Conservation (phyloP, 257 asterid genomes). For the Lycium barbarum region DNA sequence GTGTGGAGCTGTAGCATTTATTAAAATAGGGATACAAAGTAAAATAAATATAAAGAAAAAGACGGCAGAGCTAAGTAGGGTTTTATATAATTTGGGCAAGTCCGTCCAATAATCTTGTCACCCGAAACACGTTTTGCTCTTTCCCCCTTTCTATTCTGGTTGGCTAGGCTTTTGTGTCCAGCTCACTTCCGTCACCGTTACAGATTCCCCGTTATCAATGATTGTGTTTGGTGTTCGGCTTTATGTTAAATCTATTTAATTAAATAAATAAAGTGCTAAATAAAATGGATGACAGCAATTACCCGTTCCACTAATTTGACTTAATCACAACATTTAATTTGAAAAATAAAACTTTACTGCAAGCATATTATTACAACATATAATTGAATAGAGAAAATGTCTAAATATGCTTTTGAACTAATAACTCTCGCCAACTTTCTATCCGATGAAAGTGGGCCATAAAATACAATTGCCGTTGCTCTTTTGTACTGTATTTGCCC, state of each 20-base stretch:
- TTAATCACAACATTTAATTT: background rate
- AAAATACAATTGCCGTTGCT: too few relatives aligned
- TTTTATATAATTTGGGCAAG: background rate
- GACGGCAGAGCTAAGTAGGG: constrained; percentile 30
- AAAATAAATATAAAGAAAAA: background rate
- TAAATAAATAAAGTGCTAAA: background rate
- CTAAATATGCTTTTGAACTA: too few relatives aligned
- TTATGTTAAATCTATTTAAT: background rate
- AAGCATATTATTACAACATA: too few relatives aligned
- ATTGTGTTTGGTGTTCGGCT: background rate
- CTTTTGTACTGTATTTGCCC: too few relatives aligned
- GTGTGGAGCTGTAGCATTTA: background rate
- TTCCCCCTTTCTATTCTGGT: background rate
- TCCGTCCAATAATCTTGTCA: constrained; percentile 31
- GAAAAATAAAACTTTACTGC: too few relatives aligned
- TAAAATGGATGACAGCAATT: background rate
- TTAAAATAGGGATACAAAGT: background rate
- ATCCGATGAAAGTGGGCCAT: too few relatives aligned
- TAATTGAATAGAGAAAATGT: too few relatives aligned
- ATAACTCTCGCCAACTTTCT: too few relatives aligned
- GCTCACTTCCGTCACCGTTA: constrained; percentile 32
- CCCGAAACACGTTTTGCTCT: constrained; percentile 31
- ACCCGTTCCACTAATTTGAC: background rate
- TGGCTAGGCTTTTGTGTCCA: background rate
- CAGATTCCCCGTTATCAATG: constrained; percentile 25